A percentile compares a stretch with the other conserved stretches of the same genome.
phyloP scores from a whole-genome alignment of 2,329 filamentous ascomycete species.

The Venturia carpophila region DNA sequence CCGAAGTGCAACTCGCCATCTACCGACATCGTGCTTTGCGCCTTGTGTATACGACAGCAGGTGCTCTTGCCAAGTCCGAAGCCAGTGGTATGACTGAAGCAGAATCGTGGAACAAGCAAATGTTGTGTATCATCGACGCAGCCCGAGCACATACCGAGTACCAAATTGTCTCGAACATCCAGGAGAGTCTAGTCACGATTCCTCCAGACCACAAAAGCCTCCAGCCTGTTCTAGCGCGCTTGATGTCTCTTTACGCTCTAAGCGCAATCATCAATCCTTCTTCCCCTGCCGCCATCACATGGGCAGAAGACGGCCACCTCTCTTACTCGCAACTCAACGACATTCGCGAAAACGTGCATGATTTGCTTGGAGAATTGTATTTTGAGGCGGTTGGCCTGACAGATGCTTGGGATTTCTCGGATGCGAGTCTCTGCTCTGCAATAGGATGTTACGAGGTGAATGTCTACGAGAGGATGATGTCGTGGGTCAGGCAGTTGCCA shows the following conservation, averaged over 20 bases:
- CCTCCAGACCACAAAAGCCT: slow-evolving; percentile 19
- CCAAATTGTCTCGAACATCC: slow-evolving; percentile 24
- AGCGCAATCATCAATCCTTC: slow-evolving; percentile 24
- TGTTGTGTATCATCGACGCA: slow-evolving; percentile 25
- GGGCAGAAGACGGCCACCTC: slow-evolving; percentile 24
- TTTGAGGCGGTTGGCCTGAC: not conserved
- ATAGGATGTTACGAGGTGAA: not conserved
- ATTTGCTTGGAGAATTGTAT: not conserved
- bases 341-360: not conserved
- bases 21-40: slow-evolving; percentile 25
- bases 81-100: slow-evolving; percentile 19
- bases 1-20: slow-evolving; percentile 22
- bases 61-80: not conserved
- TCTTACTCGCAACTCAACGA: slow-evolving; percentile 20
- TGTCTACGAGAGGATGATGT: slow-evolving; percentile 21
- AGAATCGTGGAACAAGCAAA: slow-evolving; percentile 26
- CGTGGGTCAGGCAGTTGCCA: slow-evolving; percentile 26
- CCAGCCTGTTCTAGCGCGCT: slow-evolving; percentile 22
- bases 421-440: slow-evolving; percentile 9
- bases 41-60: slow-evolving; percentile 20
- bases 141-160: slow-evolving; percentile 26
- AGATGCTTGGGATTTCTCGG: slow-evolving; percentile 7
- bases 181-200: not conserved
- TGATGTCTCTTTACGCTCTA: slow-evolving; percentile 16
- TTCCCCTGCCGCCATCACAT: slow-evolving; percentile 25